Base-by-base conservation (phyloP, 371 early-diverging fungal species). In the Phascolomyces articulosus region DNA sequence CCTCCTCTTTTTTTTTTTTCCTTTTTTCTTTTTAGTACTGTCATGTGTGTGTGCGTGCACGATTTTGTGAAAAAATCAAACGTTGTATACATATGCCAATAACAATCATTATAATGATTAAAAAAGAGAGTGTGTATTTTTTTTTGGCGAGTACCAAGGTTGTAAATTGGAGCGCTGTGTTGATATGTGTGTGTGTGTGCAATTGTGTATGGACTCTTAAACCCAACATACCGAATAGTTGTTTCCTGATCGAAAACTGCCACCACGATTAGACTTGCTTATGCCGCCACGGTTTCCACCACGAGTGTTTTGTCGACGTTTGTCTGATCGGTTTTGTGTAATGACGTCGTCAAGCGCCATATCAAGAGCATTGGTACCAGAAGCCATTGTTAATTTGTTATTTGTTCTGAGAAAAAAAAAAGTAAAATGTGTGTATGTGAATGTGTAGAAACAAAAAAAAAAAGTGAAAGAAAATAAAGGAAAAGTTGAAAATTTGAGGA, bases 291-390 rank as follows among this genome's bases (percentile, higher is more conserved):
- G 34, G 34, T 34, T 34, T 29, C 64, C 65, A 40, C 65, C 59
- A 27, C 67, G 67, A 21, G 49, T 24, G 31, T 27, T 53, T n/a
- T 34, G 31, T 60, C 58, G 55, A 40, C 62, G 67, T 59, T 47
- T 65, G 55, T 62, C 61, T 27, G 67, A 18, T 48, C 57, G 60
- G 63, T 69, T 77, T 63, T 75, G 74, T 27, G 74, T 66, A 49
- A 82, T 82, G 60, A 82, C 77, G 63, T 82, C 82, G 63, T 82
- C 82, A 75, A 82, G 82, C 55, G 82, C 79, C 82, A 82, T 82
- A 66, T 82, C 82, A 53, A 82, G 79, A 65, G 74, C 77, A 40
- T 73, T 71, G 57, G 65, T 34, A 34, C 60, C 63, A 38, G 70
- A 63, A 24, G 70, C 60, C 70, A 70, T 70, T 34, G n/a, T n/a